Evolutionary conservation across 2,329 filamentous ascomycete species (phyloP), one percentile per base, ranked within the genome.

Genomic region (Hypoxylon sp.): DNA sequence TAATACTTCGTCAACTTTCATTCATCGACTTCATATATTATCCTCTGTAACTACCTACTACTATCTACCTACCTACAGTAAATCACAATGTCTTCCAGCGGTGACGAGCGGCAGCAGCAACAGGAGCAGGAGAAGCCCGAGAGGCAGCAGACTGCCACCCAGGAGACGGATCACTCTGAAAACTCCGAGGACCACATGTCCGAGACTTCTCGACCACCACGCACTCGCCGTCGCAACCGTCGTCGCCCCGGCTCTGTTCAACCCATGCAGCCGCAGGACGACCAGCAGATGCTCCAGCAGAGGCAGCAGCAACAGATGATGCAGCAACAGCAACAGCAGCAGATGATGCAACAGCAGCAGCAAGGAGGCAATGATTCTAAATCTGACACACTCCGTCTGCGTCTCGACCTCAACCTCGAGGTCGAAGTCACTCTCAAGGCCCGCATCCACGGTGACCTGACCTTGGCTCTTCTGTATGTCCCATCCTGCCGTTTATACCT

Each of bases 361-460:
- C 65, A 65, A 18, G 65, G 67, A 12, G 71, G 66, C n/a, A 58
- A 59, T 26, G 64, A 49, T 14, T 65, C 63, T 73, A 81, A 83
- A 74, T 83, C 71, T 16, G 75, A 93, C 72, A 91, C 91, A 22
- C 80, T 94, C 76, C 89, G 90, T 74, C 79, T 96, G 71, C 85
- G 90, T 54, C 81, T 95, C 28, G 92, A 96, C 75, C 83, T 93
- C 65, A 96, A 96, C 78, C 81, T 96, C 62, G 92, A 96, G 72
- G 87, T 96, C 57, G 92, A 96, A 78, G 92, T 96, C 68, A 91
- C 93, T 73, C 85, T 96, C 69, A 96, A 95, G 83, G 92, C 92
- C n/a, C 90, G 90, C 78, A 93, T 96, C 71, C 89, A 93, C 72
- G 93, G 93, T 75, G 93, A 96, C 81, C 80, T 96, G 71, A 93